Conservation (phyloP, 306 rosid species). For the Lathyrus sativus region DNA sequence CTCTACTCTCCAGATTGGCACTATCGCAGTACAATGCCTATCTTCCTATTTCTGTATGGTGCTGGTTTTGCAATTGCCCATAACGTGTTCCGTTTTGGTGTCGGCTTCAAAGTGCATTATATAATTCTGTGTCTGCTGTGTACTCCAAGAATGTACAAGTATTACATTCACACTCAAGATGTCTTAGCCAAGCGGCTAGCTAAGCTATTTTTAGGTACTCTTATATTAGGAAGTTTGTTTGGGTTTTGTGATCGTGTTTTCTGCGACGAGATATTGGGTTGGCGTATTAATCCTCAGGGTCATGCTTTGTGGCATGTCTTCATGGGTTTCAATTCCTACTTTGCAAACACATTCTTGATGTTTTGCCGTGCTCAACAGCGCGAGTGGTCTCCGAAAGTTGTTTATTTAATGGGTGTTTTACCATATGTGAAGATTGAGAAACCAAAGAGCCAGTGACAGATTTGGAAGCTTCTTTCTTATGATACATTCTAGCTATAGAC, state of each 20-base stretch:
- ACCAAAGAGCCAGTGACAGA: constrained; percentile 74
- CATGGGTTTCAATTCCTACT: constrained; percentile 82
- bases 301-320: constrained; percentile 87
- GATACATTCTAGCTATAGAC: constrained; percentile 40
- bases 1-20: constrained; percentile 93
- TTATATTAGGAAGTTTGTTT: constrained; percentile 65
- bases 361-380: constrained; percentile 88
- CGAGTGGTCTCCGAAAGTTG: constrained; percentile 75
- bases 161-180: constrained; percentile 73
- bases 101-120: constrained; percentile 78
- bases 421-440: constrained; percentile 85
- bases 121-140: constrained; percentile 71
- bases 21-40: constrained; percentile 89
- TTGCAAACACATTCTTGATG: constrained; percentile 85
- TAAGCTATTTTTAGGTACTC: constrained; percentile 60
- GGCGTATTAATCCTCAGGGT: constrained; percentile 79
- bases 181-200: constrained; percentile 67
- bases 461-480: constrained; percentile 39
- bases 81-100: constrained; percentile 54
- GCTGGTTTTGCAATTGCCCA: constrained; percentile 66
- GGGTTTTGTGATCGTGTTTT: constrained; percentile 62
- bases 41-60: constrained; percentile 80
- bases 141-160: constrained; percentile 84
- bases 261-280: constrained; percentile 68
- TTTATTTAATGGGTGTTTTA: constrained; percentile 60